Evolutionary conservation across 148 eudicot species (phyloP).

Genomic region (Nepenthes mirabilis): DNA sequence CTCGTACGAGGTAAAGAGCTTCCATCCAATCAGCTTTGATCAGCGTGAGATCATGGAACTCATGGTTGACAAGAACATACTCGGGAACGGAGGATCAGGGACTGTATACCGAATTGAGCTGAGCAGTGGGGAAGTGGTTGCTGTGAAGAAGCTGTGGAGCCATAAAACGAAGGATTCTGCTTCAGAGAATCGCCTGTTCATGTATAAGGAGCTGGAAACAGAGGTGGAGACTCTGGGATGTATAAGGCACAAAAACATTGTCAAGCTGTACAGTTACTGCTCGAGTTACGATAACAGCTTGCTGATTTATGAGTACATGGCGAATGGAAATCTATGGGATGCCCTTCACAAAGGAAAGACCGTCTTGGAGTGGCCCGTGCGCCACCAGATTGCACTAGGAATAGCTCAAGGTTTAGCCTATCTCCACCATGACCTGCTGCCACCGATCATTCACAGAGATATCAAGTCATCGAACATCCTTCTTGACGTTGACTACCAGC

Average conservation of each 20-base stretch:
- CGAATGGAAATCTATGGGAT: constrained; percentile 94
- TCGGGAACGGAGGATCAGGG: constrained; percentile 91
- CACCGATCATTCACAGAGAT: constrained; percentile 85
- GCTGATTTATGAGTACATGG: constrained; percentile 92
- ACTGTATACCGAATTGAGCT: constrained; percentile 67
- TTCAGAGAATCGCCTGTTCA: constrained; percentile 34
- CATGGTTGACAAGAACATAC: constrained; percentile 70
- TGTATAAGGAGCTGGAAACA: constrained; percentile 63
- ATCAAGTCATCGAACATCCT: constrained; percentile 86
- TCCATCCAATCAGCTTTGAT: constrained; percentile 66
- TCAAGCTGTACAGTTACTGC: constrained; percentile 71
- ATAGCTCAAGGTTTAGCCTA: constrained; percentile 86
- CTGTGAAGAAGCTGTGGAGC: constrained; percentile 86
- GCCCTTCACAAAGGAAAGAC: constrained; percentile 70
- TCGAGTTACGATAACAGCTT: constrained; percentile 53
- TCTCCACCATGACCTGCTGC: constrained; percentile 75
- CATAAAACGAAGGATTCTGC: constrained; percentile 37
- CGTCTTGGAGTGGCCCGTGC: constrained; percentile 69
- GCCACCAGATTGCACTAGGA: constrained; percentile 77
- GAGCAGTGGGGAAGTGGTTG: constrained; percentile 58
- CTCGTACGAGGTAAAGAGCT: constrained; percentile 73
- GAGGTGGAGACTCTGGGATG: constrained; percentile 89
- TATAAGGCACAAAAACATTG: constrained; percentile 91
- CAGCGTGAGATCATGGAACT: constrained; percentile 61
- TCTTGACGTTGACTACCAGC: constrained; percentile 61